Base-by-base conservation (phyloP, 768 basidiomycete genomes). In the Collybia mongolica region DNA sequence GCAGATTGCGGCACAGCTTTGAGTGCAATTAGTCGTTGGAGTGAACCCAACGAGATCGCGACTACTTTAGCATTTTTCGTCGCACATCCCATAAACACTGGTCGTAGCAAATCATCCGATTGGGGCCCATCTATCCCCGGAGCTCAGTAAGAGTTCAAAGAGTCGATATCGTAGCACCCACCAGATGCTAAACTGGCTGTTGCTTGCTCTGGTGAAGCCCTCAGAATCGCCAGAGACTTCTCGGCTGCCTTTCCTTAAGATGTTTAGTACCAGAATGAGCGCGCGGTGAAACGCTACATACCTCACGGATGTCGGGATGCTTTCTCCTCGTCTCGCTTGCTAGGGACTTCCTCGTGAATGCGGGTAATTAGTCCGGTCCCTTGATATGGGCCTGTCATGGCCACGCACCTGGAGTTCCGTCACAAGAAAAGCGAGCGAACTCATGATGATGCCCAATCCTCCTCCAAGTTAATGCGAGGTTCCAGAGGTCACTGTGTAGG, bases 11-110 rank as follows among this genome's bases (percentile, higher is more conserved):
- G 89, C 1, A 96, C 90, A 18, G 90, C 92, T 65, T 86, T 87
- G 51, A 94, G 79, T 4, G 88, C 76, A 49, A 97, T 94, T 53
- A 98, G 77, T 38, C 96, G 83, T 64, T 97, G 94, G 17, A 98
- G 77, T 0, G 93, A 93, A 38, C 93, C 88, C 0, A 98, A 81
- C 6, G 90, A 89, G 55, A 98, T 93, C 0, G 90, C 89, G 39
- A 98, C 86, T 46, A 98, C 89, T 77, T 98, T 98, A 1, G 90
- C 84, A 59, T 93, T 93, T 70, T 88, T 92, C 3, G 93, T 97
- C 23, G 88, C 85, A 57, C 93, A 94, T 42, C 93, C 93, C 84
- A 96, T 91, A 61, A 94, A 93, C 1, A 98, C 84, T 0, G 96
- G 96, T 42, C 82, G 76, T 17, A 96, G 77, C 20, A 97, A 76